Conservation (phyloP, 371 early-diverging fungal species). For the Mucor lusitanicus region DNA sequence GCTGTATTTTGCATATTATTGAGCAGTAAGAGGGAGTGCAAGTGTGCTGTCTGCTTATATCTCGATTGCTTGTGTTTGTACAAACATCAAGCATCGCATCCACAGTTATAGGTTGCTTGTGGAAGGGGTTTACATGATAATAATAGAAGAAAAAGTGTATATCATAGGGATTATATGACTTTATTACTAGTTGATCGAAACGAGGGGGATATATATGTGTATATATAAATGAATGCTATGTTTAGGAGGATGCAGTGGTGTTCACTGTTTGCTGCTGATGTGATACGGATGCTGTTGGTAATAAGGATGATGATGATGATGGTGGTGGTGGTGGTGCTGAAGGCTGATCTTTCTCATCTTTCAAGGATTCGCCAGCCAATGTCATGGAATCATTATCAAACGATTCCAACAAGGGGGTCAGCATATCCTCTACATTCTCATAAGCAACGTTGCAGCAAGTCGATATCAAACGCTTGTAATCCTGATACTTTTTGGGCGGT, state of each 20-base stretch:
- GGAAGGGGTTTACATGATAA: too few species aligned
- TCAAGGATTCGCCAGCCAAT: not conserved
- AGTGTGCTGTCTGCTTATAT: too few species aligned
- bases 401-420: conserved; percentile 35
- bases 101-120: too few species aligned
- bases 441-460: conserved; percentile 50
- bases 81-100: too few species aligned
- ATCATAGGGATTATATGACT: too few species aligned
- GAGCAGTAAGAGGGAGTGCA: too few species aligned
- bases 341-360: not conserved
- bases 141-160: too few species aligned
- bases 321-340: not conserved
- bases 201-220: not conserved
- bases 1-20: too few species aligned
- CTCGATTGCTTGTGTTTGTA: too few species aligned
- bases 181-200: not conserved
- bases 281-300: not conserved
- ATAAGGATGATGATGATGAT: not conserved
- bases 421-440: conserved; percentile 50
- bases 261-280: not conserved
- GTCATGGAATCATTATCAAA: conserved; percentile 18
- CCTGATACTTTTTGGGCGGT: conserved; percentile 43
- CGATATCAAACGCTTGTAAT: conserved; percentile 50
- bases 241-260: not conserved
- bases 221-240: not conserved